Percentiles rank a stretch among this genome's conserved stretches.
Conservation (phyloP, 2,329 filamentous ascomycete genomes). For the Epicoccum nigrum region DNA sequence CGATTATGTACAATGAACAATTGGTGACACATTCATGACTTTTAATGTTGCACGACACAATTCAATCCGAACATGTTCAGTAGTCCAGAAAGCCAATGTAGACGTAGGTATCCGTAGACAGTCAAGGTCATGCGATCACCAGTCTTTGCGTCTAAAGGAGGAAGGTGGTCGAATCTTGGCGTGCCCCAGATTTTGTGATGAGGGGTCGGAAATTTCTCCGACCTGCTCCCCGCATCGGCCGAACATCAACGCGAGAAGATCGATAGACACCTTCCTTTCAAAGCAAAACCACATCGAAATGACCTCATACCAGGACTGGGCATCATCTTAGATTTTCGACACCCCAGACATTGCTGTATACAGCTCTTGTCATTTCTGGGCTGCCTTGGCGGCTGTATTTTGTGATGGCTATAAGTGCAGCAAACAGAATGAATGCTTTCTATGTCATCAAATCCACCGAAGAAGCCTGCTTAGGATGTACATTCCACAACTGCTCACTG, state of each 20-base stretch:
- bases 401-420: background rate
- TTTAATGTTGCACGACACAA: too few species aligned
- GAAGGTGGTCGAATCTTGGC: slow-evolving; percentile 13
- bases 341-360: background rate
- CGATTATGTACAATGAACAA: too few species aligned
- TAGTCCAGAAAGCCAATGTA: too few species aligned
- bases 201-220: slow-evolving; percentile 10
- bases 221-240: slow-evolving; percentile 5
- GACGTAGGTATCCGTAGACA: too few species aligned
- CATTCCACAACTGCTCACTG: background rate
- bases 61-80: too few species aligned
- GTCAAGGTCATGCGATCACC: too few species aligned
- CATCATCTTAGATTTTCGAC: background rate
- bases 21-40: too few species aligned
- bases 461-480: background rate
- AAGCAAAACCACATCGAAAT: background rate
- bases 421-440: background rate
- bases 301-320: slow-evolving; percentile 8
- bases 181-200: background rate
- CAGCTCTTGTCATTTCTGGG: background rate
- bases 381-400: background rate
- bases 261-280: background rate
- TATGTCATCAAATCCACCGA: too few species aligned
- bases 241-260: slow-evolving; percentile 2
- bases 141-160: background rate